Conservation (phyloP, 768 basidiomycete genomes). For the Mycena crocata region DNA sequence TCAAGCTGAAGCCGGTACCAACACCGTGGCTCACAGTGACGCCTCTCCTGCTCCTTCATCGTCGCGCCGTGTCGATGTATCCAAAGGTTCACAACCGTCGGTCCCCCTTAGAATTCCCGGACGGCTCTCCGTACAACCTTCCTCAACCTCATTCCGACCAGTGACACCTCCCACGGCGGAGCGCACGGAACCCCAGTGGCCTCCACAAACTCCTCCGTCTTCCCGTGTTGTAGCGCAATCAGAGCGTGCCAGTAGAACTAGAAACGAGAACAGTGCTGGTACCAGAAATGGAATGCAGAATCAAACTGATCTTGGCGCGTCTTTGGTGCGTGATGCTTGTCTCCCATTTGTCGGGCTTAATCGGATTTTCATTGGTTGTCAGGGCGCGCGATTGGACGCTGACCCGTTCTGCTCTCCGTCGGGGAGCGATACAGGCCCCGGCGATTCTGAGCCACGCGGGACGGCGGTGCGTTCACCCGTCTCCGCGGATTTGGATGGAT, state of each 20-base stretch:
- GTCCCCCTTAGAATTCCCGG: constrained; percentile 1
- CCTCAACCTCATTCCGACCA: constrained; percentile 13
- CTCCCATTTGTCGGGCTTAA: constrained; percentile 19
- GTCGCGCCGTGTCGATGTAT: neutral
- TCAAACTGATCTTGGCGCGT: neutral
- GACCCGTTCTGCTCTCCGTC: constrained; percentile 26
- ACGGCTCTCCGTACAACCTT: neutral
- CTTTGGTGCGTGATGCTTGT: constrained; percentile 15
- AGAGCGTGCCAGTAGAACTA: constrained; percentile 2
- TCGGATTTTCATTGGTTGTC: constrained; percentile 21
- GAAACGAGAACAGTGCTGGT: neutral
- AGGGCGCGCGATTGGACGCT: constrained; percentile 22
- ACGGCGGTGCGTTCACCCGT: constrained; percentile 11
- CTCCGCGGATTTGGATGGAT: constrained; percentile 13
- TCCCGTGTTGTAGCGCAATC: neutral
- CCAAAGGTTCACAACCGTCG: neutral
- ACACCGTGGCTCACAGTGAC: neutral
- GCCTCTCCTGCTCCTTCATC: constrained; percentile 6
- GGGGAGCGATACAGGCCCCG: constrained; percentile 28
- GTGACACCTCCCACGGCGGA: constrained; percentile 22
- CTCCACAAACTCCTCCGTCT: constrained; percentile 11
- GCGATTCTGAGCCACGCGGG: constrained; percentile 33
- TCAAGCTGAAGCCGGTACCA: neutral
- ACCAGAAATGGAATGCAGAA: neutral
- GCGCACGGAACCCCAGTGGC: constrained; percentile 19